Evolutionary conservation across 139 green algal genomes (phyloP).

Genomic region (Tetratostichococcus sp.): DNA sequence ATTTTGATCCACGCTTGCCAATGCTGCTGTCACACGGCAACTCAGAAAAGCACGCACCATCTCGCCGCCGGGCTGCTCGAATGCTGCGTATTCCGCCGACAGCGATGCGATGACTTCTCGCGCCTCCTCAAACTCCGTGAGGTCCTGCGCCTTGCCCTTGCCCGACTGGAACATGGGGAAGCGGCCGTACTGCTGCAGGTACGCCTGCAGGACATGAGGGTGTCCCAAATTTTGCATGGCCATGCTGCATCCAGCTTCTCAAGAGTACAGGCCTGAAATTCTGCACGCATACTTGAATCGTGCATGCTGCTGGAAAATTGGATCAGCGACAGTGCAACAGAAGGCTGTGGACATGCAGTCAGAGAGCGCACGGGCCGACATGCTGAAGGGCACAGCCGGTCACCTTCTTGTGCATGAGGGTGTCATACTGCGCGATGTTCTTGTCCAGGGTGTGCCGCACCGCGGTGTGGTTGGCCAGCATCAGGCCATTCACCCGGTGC

Average conservation of each 20-base stretch:
- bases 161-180: background rate
- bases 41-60: background rate
- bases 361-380: too few species aligned
- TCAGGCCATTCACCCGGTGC: constrained; percentile 92
- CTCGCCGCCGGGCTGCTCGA: background rate
- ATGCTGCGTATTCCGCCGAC: background rate
- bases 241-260: too few species aligned
- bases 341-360: too few species aligned
- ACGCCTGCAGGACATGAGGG: background rate
- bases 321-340: too few species aligned
- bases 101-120: background rate
- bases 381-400: too few species aligned
- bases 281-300: too few species aligned
- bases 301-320: too few species aligned
- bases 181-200: background rate
- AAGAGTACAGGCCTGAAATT: too few species aligned
- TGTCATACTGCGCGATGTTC: constrained; percentile 89
- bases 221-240: too few species aligned
- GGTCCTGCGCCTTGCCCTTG: background rate
- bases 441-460: constrained; percentile 91
- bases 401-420: constrained; percentile 76
- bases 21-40: too few species aligned
- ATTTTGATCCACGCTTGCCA: too few species aligned
- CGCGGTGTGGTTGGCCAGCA: constrained; percentile 98
- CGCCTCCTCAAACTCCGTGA: background rate